Conservation (phyloP, 345 rosid genomes). For the Eucalyptus dawsonii region DNA sequence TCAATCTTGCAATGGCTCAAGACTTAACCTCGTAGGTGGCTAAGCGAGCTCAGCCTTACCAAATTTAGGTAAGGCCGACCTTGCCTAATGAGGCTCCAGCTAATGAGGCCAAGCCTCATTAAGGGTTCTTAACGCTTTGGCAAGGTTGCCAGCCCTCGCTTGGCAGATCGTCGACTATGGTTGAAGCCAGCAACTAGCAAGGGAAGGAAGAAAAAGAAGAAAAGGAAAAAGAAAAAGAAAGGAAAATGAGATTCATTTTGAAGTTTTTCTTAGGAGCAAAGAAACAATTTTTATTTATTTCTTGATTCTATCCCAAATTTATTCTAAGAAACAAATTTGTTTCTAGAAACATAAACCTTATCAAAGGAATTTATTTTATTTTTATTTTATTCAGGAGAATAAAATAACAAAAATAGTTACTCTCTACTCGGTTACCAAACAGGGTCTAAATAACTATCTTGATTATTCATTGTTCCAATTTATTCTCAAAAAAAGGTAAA, state of each 20-base stretch:
- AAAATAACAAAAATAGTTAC: no score
- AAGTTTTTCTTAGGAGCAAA: fast-evolving
- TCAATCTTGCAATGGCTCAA: no score
- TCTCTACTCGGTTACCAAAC: fast-evolving
- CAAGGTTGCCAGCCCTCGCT: fast-evolving
- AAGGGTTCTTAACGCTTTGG: fast-evolving
- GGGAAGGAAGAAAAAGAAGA: no score
- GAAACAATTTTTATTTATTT: fast-evolving
- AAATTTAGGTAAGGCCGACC: fast-evolving
- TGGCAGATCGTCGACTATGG: fast-evolving
- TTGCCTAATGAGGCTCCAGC: fast-evolving
- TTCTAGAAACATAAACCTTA: fast-evolving
- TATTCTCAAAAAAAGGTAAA: not conserved
- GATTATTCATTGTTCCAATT: not conserved
- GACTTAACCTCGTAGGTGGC: fast-evolving
- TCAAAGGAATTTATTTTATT: fast-evolving
- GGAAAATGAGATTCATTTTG: fast-evolving
- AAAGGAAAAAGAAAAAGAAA: no score
- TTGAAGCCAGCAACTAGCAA: fast-evolving
- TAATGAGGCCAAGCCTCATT: no score
- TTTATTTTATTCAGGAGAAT: fast-evolving
- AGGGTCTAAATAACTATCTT: no score
- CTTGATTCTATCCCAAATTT: fast-evolving
- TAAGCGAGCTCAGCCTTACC: fast-evolving
- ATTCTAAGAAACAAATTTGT: fast-evolving